Base-by-base conservation (phyloP, 2,329 filamentous ascomycete species). In the Penicillium sp. region DNA sequence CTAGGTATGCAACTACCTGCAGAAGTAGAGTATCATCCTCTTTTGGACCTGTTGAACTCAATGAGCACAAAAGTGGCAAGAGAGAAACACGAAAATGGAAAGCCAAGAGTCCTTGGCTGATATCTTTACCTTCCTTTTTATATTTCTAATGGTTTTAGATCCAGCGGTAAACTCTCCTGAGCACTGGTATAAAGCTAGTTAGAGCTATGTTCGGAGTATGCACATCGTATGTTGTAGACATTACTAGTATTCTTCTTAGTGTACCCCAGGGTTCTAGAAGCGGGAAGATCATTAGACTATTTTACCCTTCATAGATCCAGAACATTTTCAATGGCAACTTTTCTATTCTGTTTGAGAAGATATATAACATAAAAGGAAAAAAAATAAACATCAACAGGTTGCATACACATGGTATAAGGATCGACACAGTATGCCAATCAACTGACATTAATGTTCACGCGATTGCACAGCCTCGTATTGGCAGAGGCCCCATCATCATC, bases 381-480 rank as follows among this genome's bases (percentile, higher is more conserved):
- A 41, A 37, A 42, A 27, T 40, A 35, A 35, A n/a, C 16, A 38
- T 29, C 21, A 48, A 31, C 15, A 40, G 21, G n/a, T 29, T 48
- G 29, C 37, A 21, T 29, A 13, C 6, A 10, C 13, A 18, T 21
- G 27, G n/a, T 35, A 55, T 51, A 39, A 46, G 27, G 57, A 59
- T 59, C 57, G 46, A 41, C 54, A 27, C 16, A 10, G 9, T 12
- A 46, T 50, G 40, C 31, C 31, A 52, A 57, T 59, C 56, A 38
- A 50, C 42, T 46, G 13, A 50, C 15, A 21, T 41, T 38, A 16
- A 46, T 27, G 54, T 56, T 57, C 44, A 38, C 44, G 41, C 45
- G 35, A 37, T 48, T 58, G 59, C 59, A 61, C 59, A 60, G 59
- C 59, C 59, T 55, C 55, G 29, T 50, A 21, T 52, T 15, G 46